These are phyloP conservation scores for Nicotiana tabacum DNA, from an alignment of 257 asterid species.

Conservation along the genomic window DNA sequence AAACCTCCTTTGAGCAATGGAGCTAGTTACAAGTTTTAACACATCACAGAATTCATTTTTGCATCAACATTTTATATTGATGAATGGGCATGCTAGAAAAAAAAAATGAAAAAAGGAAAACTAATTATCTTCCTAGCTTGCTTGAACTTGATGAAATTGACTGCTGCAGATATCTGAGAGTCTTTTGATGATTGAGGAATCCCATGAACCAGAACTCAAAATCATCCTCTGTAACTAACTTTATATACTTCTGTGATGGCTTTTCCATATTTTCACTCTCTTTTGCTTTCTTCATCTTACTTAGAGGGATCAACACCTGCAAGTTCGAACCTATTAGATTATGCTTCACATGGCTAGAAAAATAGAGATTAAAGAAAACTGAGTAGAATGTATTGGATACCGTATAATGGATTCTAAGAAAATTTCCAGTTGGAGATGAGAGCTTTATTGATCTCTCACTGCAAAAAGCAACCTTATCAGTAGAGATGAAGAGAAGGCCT, in stretches of 20 bases:
- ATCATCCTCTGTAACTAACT: slow-evolving; percentile 38
- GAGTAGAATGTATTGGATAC: neutral
- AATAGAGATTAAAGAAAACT: neutral
- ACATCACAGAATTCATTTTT: neutral
- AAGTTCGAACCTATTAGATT: neutral
- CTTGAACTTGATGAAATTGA: slow-evolving; percentile 11
- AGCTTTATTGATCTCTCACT: slow-evolving; percentile 19
- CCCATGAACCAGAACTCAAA: slow-evolving; percentile 62
- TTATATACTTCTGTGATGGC: slow-evolving; percentile 42
- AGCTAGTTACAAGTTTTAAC: neutral
- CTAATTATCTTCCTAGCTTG: neutral
- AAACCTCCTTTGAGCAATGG: neutral
- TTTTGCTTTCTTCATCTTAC: slow-evolving; percentile 24
- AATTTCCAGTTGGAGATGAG: slow-evolving; percentile 15
- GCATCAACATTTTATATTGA: neutral
- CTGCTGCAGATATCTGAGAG: slow-evolving; percentile 30
- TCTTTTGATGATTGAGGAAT: slow-evolving; percentile 33
- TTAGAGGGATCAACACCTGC: slow-evolving; percentile 34
- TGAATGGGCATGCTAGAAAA: neutral
- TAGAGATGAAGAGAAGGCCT: slow-evolving; percentile 21
- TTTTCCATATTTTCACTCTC: slow-evolving; percentile 23
- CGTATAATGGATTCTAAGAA: slow-evolving; percentile 12
- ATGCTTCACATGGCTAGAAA: neutral
- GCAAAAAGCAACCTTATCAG: slow-evolving; percentile 18
- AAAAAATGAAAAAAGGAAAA: neutral